Conservation (phyloP, 208 protist genomes). For the Leishmania amazonensis region DNA sequence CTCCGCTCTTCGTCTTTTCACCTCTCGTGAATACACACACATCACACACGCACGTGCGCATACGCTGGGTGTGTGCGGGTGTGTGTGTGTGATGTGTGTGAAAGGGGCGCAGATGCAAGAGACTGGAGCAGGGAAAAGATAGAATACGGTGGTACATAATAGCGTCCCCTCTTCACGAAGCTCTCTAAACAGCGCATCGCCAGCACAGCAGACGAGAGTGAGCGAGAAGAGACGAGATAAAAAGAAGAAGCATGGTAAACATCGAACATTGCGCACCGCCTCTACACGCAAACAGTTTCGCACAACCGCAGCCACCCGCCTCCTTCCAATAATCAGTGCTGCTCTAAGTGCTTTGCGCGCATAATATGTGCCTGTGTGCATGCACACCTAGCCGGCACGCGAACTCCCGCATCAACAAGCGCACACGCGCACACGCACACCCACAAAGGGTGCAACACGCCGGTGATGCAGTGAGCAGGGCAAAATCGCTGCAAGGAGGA, state of each 20-base stretch:
- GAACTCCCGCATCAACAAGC: no score
- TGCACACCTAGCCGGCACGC: no score
- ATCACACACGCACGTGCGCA: background rate
- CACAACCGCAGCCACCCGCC: background rate
- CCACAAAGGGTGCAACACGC: background rate
- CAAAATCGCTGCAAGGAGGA: background rate
- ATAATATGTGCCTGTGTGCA: no score
- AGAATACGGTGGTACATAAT: no score
- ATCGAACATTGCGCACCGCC: background rate
- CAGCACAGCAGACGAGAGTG: background rate
- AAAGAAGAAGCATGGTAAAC: background rate
- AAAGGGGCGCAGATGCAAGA: background rate
- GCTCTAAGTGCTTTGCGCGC: no score
- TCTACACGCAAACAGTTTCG: no score
- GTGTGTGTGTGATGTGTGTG: no score
- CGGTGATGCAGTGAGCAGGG: background rate
- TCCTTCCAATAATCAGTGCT: no score
- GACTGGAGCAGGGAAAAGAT: no score
- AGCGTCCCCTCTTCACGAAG: no score
- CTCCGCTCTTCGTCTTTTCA: background rate
- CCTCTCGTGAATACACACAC: background rate
- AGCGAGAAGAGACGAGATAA: background rate
- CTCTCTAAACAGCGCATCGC: background rate
- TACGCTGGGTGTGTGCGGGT: background rate
- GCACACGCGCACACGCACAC: no score